phyloP scores from a whole-genome alignment of 768 basidiomycete species.

The Tylopilus rubrobrunneus region DNA sequence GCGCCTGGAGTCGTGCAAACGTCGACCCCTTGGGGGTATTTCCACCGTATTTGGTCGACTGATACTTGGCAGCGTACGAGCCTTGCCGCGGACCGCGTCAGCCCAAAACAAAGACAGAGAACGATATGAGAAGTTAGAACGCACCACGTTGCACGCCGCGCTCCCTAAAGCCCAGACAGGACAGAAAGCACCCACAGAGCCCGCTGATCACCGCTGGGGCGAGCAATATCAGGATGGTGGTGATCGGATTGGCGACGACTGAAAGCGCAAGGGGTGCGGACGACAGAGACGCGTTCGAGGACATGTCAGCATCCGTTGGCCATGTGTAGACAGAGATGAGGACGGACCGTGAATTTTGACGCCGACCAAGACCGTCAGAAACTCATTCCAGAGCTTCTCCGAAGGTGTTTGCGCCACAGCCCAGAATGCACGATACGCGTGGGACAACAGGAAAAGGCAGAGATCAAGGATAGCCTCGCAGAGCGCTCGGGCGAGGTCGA shows the following conservation, averaged over 20 bases:
- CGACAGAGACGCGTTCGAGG: not conserved
- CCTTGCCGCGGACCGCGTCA: constrained; percentile 1
- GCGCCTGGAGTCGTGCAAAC: not conserved
- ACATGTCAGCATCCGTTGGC: not conserved
- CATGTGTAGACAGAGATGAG: not conserved
- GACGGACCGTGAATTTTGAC: constrained; percentile 13
- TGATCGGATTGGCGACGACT: constrained; percentile 14
- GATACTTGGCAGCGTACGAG: constrained; percentile 17
- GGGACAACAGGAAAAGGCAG: constrained; percentile 9
- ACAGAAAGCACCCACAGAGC: not conserved
- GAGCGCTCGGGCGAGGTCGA: not conserved
- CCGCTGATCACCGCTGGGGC: not conserved
- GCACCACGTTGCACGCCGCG: constrained; percentile 8
- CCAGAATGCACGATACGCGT: not conserved
- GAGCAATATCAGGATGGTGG: constrained; percentile 1
- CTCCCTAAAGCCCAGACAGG: not conserved
- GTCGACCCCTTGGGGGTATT: constrained; percentile 8
- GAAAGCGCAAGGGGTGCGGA: constrained; percentile 1
- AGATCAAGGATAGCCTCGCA: not conserved
- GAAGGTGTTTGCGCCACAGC: constrained; percentile 19
- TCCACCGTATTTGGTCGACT: constrained; percentile 17
- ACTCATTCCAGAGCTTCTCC: constrained; percentile 18
- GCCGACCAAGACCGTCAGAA: constrained; percentile 7
- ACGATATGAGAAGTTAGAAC: not conserved
- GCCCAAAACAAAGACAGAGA: not conserved